A percentile compares a stretch with the other conserved stretches of the same genome.
Conservation (phyloP, 2,329 filamentous ascomycete species). For the Calonectria honghensis region DNA sequence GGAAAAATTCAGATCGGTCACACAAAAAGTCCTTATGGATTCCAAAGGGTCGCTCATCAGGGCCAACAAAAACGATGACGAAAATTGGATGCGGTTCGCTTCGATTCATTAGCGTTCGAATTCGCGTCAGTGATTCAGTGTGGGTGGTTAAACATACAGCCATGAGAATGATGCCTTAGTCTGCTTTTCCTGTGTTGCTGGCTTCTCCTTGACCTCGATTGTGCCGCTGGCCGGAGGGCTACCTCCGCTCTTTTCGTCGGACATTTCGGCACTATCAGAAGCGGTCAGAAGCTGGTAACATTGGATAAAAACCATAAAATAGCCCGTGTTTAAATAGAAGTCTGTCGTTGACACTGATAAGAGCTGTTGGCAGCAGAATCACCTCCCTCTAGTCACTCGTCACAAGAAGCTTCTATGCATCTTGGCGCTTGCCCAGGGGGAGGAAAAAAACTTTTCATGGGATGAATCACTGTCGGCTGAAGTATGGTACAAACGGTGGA, state of each 20-base stretch:
- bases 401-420: neutral
- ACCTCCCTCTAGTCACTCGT: slow-evolving; percentile 4
- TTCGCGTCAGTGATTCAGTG: no score
- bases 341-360: neutral
- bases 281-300: neutral
- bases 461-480: slow-evolving; percentile 17
- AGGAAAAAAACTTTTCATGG: neutral
- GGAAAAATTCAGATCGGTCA: slow-evolving; percentile 70
- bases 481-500: neutral
- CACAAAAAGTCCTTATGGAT: slow-evolving; percentile 77
- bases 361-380: neutral
- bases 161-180: slow-evolving; percentile 59
- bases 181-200: slow-evolving; percentile 37
- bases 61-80: slow-evolving; percentile 72
- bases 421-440: neutral
- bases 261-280: slow-evolving; percentile 40
- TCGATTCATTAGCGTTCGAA: slow-evolving; percentile 40
- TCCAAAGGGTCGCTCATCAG: slow-evolving; percentile 72
- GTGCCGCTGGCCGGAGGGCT: slow-evolving; percentile 32
- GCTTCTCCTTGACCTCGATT: slow-evolving; percentile 38
- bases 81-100: slow-evolving; percentile 74
- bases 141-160: slow-evolving; percentile 57
- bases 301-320: neutral
- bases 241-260: slow-evolving; percentile 42
- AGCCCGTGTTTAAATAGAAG: neutral